Evolutionary conservation across 257 asterid genomes (phyloP).

Genomic region (Coffea canephora): DNA sequence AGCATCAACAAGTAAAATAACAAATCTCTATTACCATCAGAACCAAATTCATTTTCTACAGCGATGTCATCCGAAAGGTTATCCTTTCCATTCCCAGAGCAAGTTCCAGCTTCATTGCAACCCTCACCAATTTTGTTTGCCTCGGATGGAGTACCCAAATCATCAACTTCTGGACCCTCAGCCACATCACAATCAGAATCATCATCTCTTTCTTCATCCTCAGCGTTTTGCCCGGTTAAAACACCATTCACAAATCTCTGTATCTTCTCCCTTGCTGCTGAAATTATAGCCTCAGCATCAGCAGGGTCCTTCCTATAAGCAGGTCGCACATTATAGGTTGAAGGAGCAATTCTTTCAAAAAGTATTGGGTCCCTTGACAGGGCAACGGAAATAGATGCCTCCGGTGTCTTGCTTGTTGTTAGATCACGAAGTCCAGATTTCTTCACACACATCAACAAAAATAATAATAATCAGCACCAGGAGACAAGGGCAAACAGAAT

Average conservation of each 20-base stretch:
- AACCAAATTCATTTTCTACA: slow-evolving; percentile 36
- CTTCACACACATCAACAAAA: slow-evolving; percentile 32
- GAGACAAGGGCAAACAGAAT: slow-evolving; percentile 5
- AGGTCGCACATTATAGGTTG: slow-evolving; percentile 89
- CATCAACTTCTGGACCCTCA: slow-evolving; percentile 84
- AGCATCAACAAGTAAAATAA: neutral
- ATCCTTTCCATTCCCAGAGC: slow-evolving; percentile 46
- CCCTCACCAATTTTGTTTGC: slow-evolving; percentile 41
- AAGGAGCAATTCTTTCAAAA: slow-evolving; percentile 96
- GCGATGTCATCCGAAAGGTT: slow-evolving; percentile 41
- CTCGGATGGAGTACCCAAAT: slow-evolving; percentile 54
- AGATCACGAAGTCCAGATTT: slow-evolving; percentile 98
- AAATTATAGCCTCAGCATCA: slow-evolving; percentile 76
- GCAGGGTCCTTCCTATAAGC: slow-evolving; percentile 95
- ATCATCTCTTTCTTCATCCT: slow-evolving; percentile 89
- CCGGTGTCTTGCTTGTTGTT: slow-evolving; percentile 97
- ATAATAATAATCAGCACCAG: slow-evolving; percentile 21
- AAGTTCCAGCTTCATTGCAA: slow-evolving; percentile 37
- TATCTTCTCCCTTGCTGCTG: slow-evolving; percentile 85
- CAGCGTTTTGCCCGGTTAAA: slow-evolving; percentile 77
- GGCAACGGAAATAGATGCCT: slow-evolving; percentile 98
- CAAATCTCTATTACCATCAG: slow-evolving; percentile 41
- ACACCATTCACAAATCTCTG: slow-evolving; percentile 82
- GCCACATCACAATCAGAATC: slow-evolving; percentile 91
- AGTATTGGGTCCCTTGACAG: slow-evolving; percentile 95